Percentiles rank a stretch among this genome's conserved stretches.
phyloP scores from a whole-genome alignment of 2,329 filamentous ascomycete species.

The Thermomyces lanuginosus region DNA sequence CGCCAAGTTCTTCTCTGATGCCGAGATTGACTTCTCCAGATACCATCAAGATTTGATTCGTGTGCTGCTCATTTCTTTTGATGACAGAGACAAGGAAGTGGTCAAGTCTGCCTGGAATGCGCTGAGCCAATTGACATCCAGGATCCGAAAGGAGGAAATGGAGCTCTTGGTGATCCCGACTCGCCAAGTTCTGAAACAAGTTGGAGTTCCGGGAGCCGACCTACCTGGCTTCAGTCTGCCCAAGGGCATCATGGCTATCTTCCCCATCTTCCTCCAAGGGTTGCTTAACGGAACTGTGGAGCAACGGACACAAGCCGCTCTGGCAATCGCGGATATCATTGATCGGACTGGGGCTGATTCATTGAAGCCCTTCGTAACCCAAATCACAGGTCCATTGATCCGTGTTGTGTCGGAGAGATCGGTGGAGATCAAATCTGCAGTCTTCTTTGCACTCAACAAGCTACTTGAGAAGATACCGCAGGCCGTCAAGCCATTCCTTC shows the following conservation, averaged over 20 bases:
- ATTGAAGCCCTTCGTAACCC: conserved; percentile 86
- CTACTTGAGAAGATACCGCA: conserved; percentile 90
- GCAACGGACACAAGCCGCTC: conserved; percentile 76
- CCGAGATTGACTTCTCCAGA: conserved; percentile 76
- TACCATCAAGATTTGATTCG: conserved; percentile 95
- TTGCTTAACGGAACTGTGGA: conserved; percentile 92
- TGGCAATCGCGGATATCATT: conserved; percentile 90
- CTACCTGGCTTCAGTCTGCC: conserved; percentile 77
- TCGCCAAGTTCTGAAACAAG: conserved; percentile 67
- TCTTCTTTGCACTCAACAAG: conserved; percentile 86
- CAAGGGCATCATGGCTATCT: conserved; percentile 89
- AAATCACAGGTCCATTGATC: conserved; percentile 93
- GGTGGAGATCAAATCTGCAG: conserved; percentile 85
- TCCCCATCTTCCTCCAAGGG: conserved; percentile 94
- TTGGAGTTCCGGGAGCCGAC: conserved; percentile 71
- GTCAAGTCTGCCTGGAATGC: conserved; percentile 83
- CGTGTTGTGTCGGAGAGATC: conserved; percentile 94
- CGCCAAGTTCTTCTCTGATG: conserved; percentile 66
- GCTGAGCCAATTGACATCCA: conserved; percentile 72
- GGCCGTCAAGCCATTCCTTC: conserved; percentile 90
- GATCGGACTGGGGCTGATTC: conserved; percentile 79
- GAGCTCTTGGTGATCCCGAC: conserved; percentile 78
- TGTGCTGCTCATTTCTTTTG: conserved; percentile 77
- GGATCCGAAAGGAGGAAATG: conserved; percentile 93
- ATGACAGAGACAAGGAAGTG: conserved; percentile 66